A percentile compares a stretch with the other conserved stretches of the same genome.
These are phyloP conservation scores for Avena insularis DNA, from an alignment of 176 grass and related monocot species.

Conservation along the genomic window DNA sequence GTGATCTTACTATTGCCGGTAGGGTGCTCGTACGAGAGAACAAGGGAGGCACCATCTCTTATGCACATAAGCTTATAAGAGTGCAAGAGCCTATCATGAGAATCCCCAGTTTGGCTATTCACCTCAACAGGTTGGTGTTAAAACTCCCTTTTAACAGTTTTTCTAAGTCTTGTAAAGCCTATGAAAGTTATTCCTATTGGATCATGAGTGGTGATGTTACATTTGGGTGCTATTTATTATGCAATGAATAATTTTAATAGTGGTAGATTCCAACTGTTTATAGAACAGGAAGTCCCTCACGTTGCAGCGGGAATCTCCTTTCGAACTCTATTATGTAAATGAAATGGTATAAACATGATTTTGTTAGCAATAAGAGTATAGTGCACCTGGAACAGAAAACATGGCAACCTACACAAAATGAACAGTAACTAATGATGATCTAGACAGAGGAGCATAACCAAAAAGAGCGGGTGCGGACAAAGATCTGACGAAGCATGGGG, in stretches of 20 bases:
- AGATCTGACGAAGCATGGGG: too few species aligned
- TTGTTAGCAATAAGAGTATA: too few species aligned
- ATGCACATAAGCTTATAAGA: slow-evolving; percentile 78
- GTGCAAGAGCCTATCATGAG: slow-evolving; percentile 80
- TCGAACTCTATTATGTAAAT: too few species aligned
- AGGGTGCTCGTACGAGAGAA: slow-evolving; percentile 74
- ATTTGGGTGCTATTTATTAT: background rate
- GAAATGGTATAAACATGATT: too few species aligned
- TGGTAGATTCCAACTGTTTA: background rate
- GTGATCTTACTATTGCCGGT: slow-evolving; percentile 89
- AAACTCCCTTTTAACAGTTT: background rate
- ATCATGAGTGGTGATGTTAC: background rate
- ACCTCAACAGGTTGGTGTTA: slow-evolving; percentile 76
- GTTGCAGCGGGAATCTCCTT: too few species aligned
- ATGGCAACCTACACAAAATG: too few species aligned
- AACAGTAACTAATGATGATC: too few species aligned
- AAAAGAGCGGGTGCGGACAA: too few species aligned
- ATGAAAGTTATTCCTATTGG: background rate
- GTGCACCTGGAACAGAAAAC: too few species aligned
- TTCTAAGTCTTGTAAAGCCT: slow-evolving; percentile 5
- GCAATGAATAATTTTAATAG: background rate
- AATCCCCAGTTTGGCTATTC: slow-evolving; percentile 93
- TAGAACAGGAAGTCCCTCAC: background rate
- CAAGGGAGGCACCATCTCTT: slow-evolving; percentile 56
- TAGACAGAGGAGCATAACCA: too few species aligned